These are phyloP conservation scores for Phoma sp. DNA, from an alignment of 2,329 filamentous ascomycete species.

Conservation along the genomic window DNA sequence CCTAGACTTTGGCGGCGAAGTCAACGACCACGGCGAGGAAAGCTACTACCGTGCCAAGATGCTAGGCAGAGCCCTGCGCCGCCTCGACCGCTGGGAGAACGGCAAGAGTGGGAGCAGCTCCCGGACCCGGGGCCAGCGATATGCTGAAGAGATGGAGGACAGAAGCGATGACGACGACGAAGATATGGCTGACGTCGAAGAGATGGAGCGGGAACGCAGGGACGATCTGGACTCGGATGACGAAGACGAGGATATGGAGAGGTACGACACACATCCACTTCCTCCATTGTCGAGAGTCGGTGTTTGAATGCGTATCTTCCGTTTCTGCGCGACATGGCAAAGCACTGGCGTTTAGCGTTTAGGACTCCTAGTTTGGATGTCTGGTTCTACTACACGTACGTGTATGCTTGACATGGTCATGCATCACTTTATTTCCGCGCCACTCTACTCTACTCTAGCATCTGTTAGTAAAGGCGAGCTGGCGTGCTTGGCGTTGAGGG, in stretches of 20 bases:
- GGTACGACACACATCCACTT: not conserved
- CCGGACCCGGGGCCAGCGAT: constrained; percentile 5
- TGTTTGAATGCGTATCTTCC: not conserved
- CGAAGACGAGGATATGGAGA: constrained; percentile 42
- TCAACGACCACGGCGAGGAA: constrained; percentile 80
- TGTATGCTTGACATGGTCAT: no score
- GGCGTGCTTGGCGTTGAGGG: no score
- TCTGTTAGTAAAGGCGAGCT: no score
- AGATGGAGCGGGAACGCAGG: constrained; percentile 26
- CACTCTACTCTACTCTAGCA: no score
- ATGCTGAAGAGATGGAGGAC: constrained; percentile 10
- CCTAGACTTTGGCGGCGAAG: constrained; percentile 60
- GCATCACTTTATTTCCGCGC: no score
- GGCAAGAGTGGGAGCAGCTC: constrained; percentile 28
- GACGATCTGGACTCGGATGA: constrained; percentile 41
- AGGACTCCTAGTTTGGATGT: no score
- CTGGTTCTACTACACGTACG: no score
- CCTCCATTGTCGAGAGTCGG: constrained; percentile 1
- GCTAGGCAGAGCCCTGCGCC: constrained; percentile 66
- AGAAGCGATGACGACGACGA: constrained; percentile 33
- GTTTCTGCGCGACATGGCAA: not conserved
- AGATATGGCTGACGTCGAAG: constrained; percentile 37
- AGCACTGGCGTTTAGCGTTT: no score
- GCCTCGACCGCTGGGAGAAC: constrained; percentile 73
- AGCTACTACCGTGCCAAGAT: constrained; percentile 69